These are phyloP conservation scores for Acidomyces sp. DNA, from an alignment of 495 filamentous ascomycete species.

Conservation along the genomic window DNA sequence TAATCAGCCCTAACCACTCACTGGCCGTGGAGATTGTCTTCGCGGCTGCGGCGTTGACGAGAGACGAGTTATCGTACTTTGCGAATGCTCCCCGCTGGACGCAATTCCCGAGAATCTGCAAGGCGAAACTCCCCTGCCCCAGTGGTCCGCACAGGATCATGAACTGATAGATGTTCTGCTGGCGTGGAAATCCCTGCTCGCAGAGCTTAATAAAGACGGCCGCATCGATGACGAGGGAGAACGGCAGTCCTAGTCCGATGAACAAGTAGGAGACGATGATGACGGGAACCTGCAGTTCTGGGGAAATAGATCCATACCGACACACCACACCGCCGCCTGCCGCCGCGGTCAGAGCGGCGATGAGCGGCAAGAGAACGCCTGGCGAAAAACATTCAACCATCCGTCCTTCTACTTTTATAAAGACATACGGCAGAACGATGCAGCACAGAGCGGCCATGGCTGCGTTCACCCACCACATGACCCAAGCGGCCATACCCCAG, in stretches of 20 bases:
- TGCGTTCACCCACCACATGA: conserved; percentile 4
- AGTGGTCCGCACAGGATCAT: conserved; percentile 3
- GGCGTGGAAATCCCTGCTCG: background rate
- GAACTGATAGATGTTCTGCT: conserved; percentile 1
- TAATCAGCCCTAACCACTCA: background rate
- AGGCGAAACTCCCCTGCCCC: conserved; percentile 1
- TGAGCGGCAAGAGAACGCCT: background rate
- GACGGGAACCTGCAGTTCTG: conserved; percentile 4
- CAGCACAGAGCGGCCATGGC: background rate
- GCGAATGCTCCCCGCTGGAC: conserved; percentile 3
- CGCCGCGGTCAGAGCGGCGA: background rate
- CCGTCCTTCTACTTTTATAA: background rate
- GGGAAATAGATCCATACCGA: background rate
- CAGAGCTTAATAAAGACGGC: background rate
- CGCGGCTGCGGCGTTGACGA: background rate
- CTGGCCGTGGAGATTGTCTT: background rate
- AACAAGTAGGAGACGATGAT: conserved; percentile 2
- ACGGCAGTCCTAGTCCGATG: background rate
- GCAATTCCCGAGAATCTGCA: background rate
- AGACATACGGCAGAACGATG: conserved; percentile 1
- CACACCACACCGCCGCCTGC: conserved; percentile 1
- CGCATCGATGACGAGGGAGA: background rate
- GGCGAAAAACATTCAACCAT: background rate
- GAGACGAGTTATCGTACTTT: background rate
- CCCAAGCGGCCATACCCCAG: conserved; percentile 1